Base-by-base conservation (phyloP, 1,139 yeast genomes). In the Saccharomyces hybrid region DNA sequence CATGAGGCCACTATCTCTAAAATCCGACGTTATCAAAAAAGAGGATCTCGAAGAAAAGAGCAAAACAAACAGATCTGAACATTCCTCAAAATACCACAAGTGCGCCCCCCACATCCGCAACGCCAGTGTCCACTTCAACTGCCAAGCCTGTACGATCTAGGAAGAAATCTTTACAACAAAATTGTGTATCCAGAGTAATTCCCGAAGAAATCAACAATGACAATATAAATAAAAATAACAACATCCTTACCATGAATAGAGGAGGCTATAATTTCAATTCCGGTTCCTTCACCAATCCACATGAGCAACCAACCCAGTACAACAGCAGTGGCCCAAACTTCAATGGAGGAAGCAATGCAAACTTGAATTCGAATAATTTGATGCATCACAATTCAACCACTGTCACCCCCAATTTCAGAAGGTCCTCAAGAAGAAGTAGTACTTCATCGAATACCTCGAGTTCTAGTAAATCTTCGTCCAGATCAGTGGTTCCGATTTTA, bases 21-120 rank as follows among this genome's bases (percentile, higher is more conserved):
- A 93, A 67, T 88, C 97, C 0, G 98, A 93, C 72, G 93, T 95
- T 12, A 93, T 93, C 62, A 89, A 90, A 73, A 88, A 91, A 67
- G n/a, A 79, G 99, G 64, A 73, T 72, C 56, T 65, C 74, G 57
- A 61, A 71, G 67, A 72, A 71, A 66, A 63, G 68, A 51, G 57
- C 67, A 54, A 59, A 70, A 11, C 44, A 38, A 19, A 38, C 44
- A 11, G 44, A 38, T n/a, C 12, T 19, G 6, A 38, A 38, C 44
- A 21, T 21, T 48, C 7, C 19, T 4, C 38, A 48, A 28, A 27
- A n/a, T 8, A 34, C 48, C 16, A 26, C 53, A 46, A 32, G 19
- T 32, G 47, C 44, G 41, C 55, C 57, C 6, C 53, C 61, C 21
- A 55, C 61, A 12, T 52, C 59, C 27, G 52, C 56, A 47, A 56